Evolutionary conservation across 805 yeast genomes (phyloP), one percentile per base, ranked within the genome.

Genomic region (Yamadazyma takamatsuzukensis): DNA sequence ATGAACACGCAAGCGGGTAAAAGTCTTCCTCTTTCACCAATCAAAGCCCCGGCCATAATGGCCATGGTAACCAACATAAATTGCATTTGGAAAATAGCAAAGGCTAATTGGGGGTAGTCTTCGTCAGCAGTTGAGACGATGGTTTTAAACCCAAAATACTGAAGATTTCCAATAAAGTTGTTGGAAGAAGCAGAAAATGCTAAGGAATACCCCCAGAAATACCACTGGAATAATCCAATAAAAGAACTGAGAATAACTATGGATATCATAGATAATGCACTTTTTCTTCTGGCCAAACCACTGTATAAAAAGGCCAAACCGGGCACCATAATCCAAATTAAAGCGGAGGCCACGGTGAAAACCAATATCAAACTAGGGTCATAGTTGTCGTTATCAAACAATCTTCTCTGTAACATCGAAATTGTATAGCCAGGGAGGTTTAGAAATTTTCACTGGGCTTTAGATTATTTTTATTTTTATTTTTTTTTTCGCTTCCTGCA

Each of bases 171-270:
- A 47, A 90, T 90, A 56, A 80, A 93, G 27, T 80, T 78, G 58
- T 89, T 88, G 21, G 80, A 65, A 2, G 96, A 87, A n/a, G 70
- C 48, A 0, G 90, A 78, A 50, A 93, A 88, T 4, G 97, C 94
- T 26, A 90, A 61, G 0, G 96, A 86, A 55, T 86, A 89, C n/a
- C 96, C 97, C 96, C 97, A 93, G 54, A 90, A 87, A 59, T 88
- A 90, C 97, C 97, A 90, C 54, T 88, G 96, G 52, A 88, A 76
- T 33, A 77, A 70, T 1, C 83, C 87, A 6, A 87, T 77, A 43
- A 82, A 70, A 5, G 84, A 78, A 5, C 87, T 74, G 72, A 80
- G 74, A 25, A 86, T 54, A n/a, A 76, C 78, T 6, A 81, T 76
- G 83, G 94, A 86, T 18, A 88, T 78, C 74, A 86, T 74, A 12